phyloP scores from a whole-genome alignment of 2,329 filamentous ascomycete species.

The Didymellaceae sp. region DNA sequence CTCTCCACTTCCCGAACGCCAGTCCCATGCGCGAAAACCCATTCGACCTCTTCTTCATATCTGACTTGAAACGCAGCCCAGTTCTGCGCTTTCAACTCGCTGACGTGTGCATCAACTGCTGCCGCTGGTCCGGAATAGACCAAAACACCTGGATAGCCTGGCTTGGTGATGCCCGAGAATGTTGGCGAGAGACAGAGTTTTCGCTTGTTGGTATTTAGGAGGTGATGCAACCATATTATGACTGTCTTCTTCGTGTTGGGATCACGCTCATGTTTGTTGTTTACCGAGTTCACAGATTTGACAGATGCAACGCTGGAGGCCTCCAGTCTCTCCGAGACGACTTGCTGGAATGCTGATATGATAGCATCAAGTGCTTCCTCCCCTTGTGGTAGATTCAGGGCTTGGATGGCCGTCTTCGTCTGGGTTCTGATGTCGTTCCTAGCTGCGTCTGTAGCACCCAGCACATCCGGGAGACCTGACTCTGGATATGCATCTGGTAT shows the following conservation, averaged over 20 bases:
- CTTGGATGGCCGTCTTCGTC: slow-evolving; percentile 37
- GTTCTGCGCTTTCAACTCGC: slow-evolving; percentile 51
- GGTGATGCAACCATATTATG: slow-evolving; percentile 56
- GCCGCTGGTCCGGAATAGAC: slow-evolving; percentile 50
- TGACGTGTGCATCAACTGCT: slow-evolving; percentile 52
- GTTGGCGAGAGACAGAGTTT: slow-evolving; percentile 51
- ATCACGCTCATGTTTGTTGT: slow-evolving; percentile 18
- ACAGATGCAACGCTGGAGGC: not conserved
- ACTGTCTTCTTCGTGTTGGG: slow-evolving; percentile 40
- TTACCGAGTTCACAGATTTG: not conserved
- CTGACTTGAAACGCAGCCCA: slow-evolving; percentile 57
- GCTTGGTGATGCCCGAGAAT: slow-evolving; percentile 54
- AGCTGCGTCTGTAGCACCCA: slow-evolving; percentile 44
- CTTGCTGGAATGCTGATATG: slow-evolving; percentile 47
- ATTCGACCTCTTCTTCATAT: slow-evolving; percentile 47
- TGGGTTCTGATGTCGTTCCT: slow-evolving; percentile 48
- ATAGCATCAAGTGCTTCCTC: slow-evolving; percentile 54
- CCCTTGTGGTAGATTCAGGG: slow-evolving; percentile 40
- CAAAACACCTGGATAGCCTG: slow-evolving; percentile 55
- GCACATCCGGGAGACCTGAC: slow-evolving; percentile 45
- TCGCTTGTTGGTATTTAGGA: slow-evolving; percentile 55
- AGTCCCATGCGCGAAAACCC: slow-evolving; percentile 49
- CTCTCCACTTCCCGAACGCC: slow-evolving; percentile 53
- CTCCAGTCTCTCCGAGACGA: slow-evolving; percentile 21
- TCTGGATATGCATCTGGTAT: slow-evolving; percentile 51